Percentiles rank a stretch among this genome's conserved stretches.
Conservation (phyloP, 2,329 filamentous ascomycete genomes). For the Pseudocercospora vitis region DNA sequence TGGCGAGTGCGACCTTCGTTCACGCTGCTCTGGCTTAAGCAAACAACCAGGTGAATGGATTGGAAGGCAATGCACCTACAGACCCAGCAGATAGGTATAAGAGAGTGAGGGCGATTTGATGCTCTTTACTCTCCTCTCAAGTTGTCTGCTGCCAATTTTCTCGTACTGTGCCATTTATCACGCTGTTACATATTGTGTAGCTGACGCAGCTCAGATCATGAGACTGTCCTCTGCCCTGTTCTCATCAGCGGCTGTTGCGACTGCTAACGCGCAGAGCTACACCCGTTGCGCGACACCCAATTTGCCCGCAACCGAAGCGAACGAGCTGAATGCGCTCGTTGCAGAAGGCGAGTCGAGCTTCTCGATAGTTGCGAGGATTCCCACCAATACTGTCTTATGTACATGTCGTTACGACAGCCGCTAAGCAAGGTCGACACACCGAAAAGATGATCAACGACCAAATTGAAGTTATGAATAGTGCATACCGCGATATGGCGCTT, state of each 20-base stretch:
- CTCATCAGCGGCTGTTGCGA: neutral
- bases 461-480: constrained; percentile 20
- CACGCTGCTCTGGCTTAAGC: neutral
- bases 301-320: neutral
- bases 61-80: neutral
- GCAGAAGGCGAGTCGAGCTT: neutral
- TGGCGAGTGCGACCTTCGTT: neutral
- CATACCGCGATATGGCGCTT: constrained; percentile 45
- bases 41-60: neutral
- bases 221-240: neutral
- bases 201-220: neutral
- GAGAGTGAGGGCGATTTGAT: too few relatives aligned
- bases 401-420: constrained; percentile 42
- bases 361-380: too few relatives aligned
- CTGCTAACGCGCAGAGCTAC: neutral
- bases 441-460: constrained; percentile 21
- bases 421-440: constrained; percentile 37
- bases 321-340: constrained; percentile 1
- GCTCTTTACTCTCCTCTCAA: too few relatives aligned
- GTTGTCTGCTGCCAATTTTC: neutral
- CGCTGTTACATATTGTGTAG: neutral
- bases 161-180: neutral
- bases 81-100: too few relatives aligned
- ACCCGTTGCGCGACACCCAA: constrained; percentile 2
- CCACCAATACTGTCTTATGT: constrained; percentile 37